Evolutionary conservation across 352 stramenopile species (phyloP), one percentile per base, ranked within the genome.

Genomic region (Globisporangium uncinulatum): DNA sequence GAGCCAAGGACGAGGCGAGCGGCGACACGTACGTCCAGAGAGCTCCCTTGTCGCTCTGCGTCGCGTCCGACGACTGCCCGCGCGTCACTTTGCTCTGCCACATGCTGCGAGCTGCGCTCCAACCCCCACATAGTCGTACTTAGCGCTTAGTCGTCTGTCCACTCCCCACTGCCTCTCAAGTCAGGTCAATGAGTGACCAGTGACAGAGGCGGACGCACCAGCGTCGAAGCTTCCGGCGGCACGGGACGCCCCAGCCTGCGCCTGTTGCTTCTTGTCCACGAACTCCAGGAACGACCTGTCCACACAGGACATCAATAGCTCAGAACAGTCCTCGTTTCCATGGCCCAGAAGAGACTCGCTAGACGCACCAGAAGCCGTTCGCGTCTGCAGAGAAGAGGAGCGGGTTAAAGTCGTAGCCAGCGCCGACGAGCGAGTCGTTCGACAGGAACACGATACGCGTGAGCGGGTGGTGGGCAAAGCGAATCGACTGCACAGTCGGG

Each of bases 331-430:
- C 24, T 29, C 24, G 24, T 29, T 29, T 4, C 24, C 24, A 29
- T 4, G 24, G 4, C 24, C n/a, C 29, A 45, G 32, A 47, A n/a
- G n/a, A 51, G 21, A 37, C 4, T 15, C 29, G 3, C 31, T 34
- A 50, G 19, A 19, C 55, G 44, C 62, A 85, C 85, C 85, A 94
- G 57, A 89, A 94, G 59, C 83, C 81, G 48, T 73, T 92, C 45
- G 55, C 66, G 57, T 92, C 74, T 37, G 84, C 74, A 21, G 76
- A 74, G 60, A 97, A 98, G 24, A 98, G 59, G 44, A 96, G 60
- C 19, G 94, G 83, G 67, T 97, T 97, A 60, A 97, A 97, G 61
- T 97, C 91, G 67, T 96, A 88, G 29, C 93, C 92, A 17, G 74
- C 87, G 13, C 88, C 93, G 17, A 96, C 81, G 6, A 97, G 70